Conservation (phyloP, 345 rosid species). For the Eucalyptus regnans region DNA sequence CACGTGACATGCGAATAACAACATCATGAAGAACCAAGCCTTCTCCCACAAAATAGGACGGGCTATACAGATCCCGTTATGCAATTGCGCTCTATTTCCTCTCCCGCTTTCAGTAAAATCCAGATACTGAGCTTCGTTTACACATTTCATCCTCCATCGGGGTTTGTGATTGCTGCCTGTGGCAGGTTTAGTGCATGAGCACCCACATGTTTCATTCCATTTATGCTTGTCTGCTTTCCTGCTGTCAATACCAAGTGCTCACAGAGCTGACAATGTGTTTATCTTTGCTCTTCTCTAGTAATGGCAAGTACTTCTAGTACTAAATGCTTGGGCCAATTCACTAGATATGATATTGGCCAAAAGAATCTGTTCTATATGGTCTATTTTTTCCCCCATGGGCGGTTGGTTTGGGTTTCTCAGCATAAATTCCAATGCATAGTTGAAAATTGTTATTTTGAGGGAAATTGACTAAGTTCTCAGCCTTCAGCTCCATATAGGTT, state of each 20-base stretch:
- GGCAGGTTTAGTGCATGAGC: neutral
- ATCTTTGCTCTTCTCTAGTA: neutral
- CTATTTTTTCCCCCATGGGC: too few relatives aligned
- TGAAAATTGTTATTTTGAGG: neutral
- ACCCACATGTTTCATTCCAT: neutral
- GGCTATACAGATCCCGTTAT: accelerated
- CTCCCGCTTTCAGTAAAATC: too few relatives aligned
- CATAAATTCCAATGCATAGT: neutral
- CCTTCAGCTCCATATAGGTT: too few relatives aligned
- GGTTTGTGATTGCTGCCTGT: neutral
- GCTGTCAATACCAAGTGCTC: neutral
- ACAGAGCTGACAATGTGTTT: neutral
- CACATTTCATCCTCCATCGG: neutral
- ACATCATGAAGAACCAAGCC: neutral
- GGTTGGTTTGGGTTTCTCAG: neutral
- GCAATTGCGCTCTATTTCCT: neutral
- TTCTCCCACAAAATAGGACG: neutral
- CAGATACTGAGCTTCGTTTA: neutral
- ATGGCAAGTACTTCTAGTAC: neutral
- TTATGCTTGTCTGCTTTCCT: neutral
- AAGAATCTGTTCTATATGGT: too few relatives aligned
- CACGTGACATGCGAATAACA: neutral
- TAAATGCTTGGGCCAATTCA: neutral
- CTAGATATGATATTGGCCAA: too few relatives aligned
- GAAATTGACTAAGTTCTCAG: too few relatives aligned